Conservation (phyloP, 2,329 filamentous ascomycete genomes). For the Ascochyta viciae-villosae region DNA sequence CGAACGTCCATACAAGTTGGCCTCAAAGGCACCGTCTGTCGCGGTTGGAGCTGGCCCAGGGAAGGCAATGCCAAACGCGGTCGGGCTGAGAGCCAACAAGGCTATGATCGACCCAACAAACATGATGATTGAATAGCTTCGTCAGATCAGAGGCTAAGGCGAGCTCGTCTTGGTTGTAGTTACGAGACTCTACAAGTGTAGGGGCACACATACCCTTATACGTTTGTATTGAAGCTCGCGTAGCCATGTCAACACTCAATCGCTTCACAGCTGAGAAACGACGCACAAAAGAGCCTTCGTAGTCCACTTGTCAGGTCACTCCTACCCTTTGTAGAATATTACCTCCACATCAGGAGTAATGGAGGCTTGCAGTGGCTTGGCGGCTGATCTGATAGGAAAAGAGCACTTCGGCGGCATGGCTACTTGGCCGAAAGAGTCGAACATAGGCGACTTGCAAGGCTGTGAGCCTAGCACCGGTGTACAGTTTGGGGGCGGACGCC, state of each 20-base stretch:
- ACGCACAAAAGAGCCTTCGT: not conserved
- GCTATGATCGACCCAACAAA: not conserved
- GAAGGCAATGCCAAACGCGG: slow-evolving; percentile 1
- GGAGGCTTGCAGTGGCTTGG: not conserved
- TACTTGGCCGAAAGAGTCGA: slow-evolving; percentile 3
- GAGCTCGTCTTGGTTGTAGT: not conserved
- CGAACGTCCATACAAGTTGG: slow-evolving; percentile 17
- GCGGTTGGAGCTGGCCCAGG: slow-evolving; percentile 11
- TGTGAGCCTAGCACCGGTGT: slow-evolving; percentile 3
- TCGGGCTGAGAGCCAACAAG: slow-evolving; percentile 6
- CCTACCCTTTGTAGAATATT: not conserved
- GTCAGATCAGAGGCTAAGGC: not conserved
- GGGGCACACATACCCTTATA: not conserved
- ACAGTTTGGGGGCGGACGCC: not conserved
- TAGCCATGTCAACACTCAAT: not conserved
- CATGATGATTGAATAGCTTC: not conserved
- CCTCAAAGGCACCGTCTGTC: slow-evolving; percentile 5
- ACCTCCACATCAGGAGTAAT: not conserved
- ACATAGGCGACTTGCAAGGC: slow-evolving; percentile 2
- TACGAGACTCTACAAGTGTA: not conserved
- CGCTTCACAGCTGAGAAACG: not conserved
- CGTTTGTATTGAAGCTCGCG: not conserved
- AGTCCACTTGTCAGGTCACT: not conserved
- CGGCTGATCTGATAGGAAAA: slow-evolving; percentile 4
- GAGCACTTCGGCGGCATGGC: not conserved